These are phyloP conservation scores for Backusella tarrabulga DNA, from an alignment of 192 early-diverging fungal species.

Conservation along the genomic window DNA sequence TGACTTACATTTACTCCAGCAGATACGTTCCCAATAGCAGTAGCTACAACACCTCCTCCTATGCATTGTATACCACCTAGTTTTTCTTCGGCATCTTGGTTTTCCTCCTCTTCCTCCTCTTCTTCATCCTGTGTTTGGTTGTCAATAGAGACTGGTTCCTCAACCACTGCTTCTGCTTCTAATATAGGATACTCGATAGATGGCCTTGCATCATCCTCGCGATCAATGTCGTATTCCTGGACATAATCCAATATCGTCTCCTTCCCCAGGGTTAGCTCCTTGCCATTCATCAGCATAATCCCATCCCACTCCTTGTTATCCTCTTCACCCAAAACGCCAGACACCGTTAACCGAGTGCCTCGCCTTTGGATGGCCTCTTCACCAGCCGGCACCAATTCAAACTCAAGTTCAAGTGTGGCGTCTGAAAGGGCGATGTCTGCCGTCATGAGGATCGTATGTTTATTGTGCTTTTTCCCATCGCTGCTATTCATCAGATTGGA, in stretches of 20 bases:
- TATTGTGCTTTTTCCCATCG: slow-evolving; percentile 10
- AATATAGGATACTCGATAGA: neutral
- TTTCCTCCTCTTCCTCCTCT: neutral
- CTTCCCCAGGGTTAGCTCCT: slow-evolving; percentile 13
- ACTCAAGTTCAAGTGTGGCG: slow-evolving; percentile 13
- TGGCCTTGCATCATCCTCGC: neutral
- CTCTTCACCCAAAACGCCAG: slow-evolving; percentile 19
- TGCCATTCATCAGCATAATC: slow-evolving; percentile 21
- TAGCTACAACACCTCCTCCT: slow-evolving; percentile 10
- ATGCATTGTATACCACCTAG: neutral
- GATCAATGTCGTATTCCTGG: neutral
- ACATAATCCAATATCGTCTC: slow-evolving; percentile 5
- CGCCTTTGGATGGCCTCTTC: slow-evolving; percentile 1
- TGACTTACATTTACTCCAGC: slow-evolving; percentile 20
- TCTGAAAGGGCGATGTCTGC: neutral
- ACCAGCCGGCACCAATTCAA: slow-evolving; percentile 9
- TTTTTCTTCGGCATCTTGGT: neutral
- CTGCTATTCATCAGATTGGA: slow-evolving; percentile 17
- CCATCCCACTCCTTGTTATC: slow-evolving; percentile 27
- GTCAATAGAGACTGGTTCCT: neutral
- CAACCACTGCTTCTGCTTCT: neutral
- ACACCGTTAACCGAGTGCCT: slow-evolving; percentile 21
- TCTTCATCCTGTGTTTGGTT: neutral
- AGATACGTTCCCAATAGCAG: slow-evolving; percentile 12
- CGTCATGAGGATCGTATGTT: slow-evolving; percentile 7